These are phyloP conservation scores for Phytophthora pisi DNA, from an alignment of 352 stramenopile species.

Conservation along the genomic window DNA sequence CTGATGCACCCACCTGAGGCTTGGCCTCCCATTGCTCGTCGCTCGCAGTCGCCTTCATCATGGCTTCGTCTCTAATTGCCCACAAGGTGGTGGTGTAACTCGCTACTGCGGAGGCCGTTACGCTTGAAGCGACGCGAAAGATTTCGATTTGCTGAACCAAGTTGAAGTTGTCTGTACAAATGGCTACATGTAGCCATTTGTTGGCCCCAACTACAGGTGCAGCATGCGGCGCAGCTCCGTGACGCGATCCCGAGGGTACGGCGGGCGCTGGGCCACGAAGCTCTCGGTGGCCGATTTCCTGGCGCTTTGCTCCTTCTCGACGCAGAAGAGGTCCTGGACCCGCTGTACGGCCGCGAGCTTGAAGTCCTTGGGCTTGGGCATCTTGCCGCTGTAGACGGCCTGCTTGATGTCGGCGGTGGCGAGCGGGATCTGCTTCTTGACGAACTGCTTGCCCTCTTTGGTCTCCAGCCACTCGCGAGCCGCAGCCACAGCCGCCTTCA, in stretches of 20 bases:
- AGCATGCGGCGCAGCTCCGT: slow-evolving; percentile 26
- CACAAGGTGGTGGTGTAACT: neutral
- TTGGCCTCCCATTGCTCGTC: slow-evolving; percentile 26
- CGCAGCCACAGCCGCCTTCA: slow-evolving; percentile 22
- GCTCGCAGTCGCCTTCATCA: slow-evolving; percentile 42
- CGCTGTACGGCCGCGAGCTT: slow-evolving; percentile 47
- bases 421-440: slow-evolving; percentile 57
- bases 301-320: slow-evolving; percentile 39
- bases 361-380: slow-evolving; percentile 65
- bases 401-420: slow-evolving; percentile 60
- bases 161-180: slow-evolving; percentile 24
- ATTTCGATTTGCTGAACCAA: slow-evolving; percentile 22
- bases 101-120: slow-evolving; percentile 7
- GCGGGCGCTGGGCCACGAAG: slow-evolving; percentile 35
- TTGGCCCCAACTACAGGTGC: slow-evolving; percentile 2
- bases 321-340: slow-evolving; percentile 48
- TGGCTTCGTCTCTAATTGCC: neutral
- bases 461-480: slow-evolving; percentile 56
- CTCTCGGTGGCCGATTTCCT: slow-evolving; percentile 39
- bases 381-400: slow-evolving; percentile 46
- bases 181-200: slow-evolving; percentile 9
- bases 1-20: slow-evolving; percentile 13
- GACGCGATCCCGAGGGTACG: slow-evolving; percentile 38
- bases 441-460: slow-evolving; percentile 65
- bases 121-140: slow-evolving; percentile 33